Base-by-base conservation (phyloP, 768 basidiomycete species). In the Amanita inopinata region DNA sequence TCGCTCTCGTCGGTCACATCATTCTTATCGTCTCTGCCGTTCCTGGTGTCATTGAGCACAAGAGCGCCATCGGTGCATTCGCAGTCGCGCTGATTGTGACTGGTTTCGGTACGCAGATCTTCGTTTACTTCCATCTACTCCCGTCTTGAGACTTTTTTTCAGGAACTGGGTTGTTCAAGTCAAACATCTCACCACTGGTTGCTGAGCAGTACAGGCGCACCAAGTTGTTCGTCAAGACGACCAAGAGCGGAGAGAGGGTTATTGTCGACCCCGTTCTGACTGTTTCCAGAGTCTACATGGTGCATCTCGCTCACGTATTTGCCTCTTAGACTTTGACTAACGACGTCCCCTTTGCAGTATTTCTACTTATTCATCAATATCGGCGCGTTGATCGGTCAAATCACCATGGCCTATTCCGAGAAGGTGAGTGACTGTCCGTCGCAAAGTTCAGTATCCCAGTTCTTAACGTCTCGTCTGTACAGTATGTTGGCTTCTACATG, bases 361-460 rank as follows among this genome's bases (percentile, higher is more conserved):
- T 80, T 79, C 57, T 83, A 83, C 56, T 63, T 73, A 49, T 82
- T 80, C 58, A 81, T 83, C 55, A 86, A 86, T 56, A 57, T 83
- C 38, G 84, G 84, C 2, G 75, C 85, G 0, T 62, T 85, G 17
- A 48, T 76, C 25, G 84, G 81, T 15, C 81, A 83, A 56, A 72
- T 84, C 31, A 57, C 63, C 12, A 83, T 83, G 82, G 71, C 77
- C 0, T 83, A 79, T 52, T 64, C 78, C 15, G 75, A 79, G 56
- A 78, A 76, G 64, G 72, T 76, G 55, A 3, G 47, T 34, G n/a
- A 23, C 22, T 33, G 39, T 10, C 7, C 33, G 4, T 40, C 9
- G 43, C 19, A 3, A 24, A 37, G 11, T 18, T 11, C 17, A 1
- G 31, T 17, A 17, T 20, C 15, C 18, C 19, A 22, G 32, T 38